phyloP scores from a whole-genome alignment of 345 rosid genomes.

The Lepidium aucheri region DNA sequence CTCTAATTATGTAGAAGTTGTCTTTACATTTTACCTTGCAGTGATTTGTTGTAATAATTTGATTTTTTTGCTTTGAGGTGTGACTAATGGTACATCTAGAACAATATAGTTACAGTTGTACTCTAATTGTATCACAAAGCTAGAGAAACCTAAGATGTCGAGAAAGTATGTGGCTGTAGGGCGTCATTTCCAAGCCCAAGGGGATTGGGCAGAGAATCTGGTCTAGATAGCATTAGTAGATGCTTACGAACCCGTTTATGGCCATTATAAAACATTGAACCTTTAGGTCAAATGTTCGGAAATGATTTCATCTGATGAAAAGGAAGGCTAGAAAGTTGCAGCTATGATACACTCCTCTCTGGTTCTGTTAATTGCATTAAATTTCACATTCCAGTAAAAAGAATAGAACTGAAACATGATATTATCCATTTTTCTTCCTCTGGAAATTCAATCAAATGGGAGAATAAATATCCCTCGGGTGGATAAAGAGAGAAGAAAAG shows the following conservation, averaged over 20 bases:
- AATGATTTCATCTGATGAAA: constrained; percentile 39
- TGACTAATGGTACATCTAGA: too few relatives aligned
- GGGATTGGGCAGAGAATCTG: constrained; percentile 53
- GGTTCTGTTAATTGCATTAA: constrained; percentile 54
- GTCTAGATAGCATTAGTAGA: constrained; percentile 33
- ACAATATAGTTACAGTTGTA: constrained; percentile 1
- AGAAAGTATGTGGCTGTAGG: constrained; percentile 36
- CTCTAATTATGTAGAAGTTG: not conserved
- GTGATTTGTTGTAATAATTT: too few relatives aligned
- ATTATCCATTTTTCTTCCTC: constrained; percentile 40
- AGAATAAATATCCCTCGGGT: constrained; percentile 53
- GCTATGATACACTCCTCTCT: constrained; percentile 29
- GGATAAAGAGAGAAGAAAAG: constrained; percentile 52
- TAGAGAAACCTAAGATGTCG: not conserved
- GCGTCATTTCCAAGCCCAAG: constrained; percentile 52
- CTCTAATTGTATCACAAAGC: not conserved
- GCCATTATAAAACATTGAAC: constrained; percentile 32
- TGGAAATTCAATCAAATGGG: constrained; percentile 78
- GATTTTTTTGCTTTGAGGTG: too few relatives aligned
- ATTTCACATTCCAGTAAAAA: constrained; percentile 61
- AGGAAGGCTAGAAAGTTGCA: constrained; percentile 53
- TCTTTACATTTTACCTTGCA: not conserved
- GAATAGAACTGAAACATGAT: constrained; percentile 53
- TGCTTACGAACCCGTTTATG: constrained; percentile 33
- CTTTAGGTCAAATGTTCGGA: constrained; percentile 1